Base-by-base conservation (phyloP, 495 filamentous ascomycete species). In the Talaromyces adpressus region DNA sequence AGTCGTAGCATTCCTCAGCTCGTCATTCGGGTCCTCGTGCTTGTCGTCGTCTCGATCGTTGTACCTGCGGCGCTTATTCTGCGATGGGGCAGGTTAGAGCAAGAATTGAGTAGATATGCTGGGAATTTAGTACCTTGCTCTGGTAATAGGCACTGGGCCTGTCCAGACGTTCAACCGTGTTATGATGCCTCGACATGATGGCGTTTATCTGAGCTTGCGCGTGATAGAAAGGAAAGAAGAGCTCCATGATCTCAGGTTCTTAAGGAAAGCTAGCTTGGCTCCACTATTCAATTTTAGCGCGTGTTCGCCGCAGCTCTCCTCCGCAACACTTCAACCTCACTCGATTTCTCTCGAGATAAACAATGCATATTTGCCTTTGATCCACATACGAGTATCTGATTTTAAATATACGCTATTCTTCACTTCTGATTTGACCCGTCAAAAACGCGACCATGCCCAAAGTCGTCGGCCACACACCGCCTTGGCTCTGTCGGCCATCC, bases 91-190 rank as follows among this genome's bases (percentile, higher is more conserved):
- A 9, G 12, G 39, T 27, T 52, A 52, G 36, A 58, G 63, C 36
- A 2, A 32, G 12, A n/a, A 51, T 27, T 56, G 18, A 27, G 45
- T 49, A 49, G 45, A 9, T 20, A 22, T 22, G 45, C 6, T 22
- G 45, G 45, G n/a, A 18, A 9, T 22, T 14, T 23, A 5, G 72
- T 76, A 96, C 92, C 72, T 91, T 87, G 75, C 82, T 87, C 41
- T 84, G 77, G 66, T 91, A 93, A 75, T 97, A 97, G 64, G 92
- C 89, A 72, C 92, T 96, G 2, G 92, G 91, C 72, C 86, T 88
- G 73, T 97, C 92, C 57, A 97, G 84, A 62, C 92, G 79, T 54
- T 96, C 92, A 36, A 97, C 89, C 1, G 92, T 96, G 64, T 83
- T 84, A 25, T 49, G 11, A 64, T 64, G 36, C 4, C 36, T 51